Evolutionary conservation across 257 asterid species (phyloP), one percentile per base, ranked within the genome.

Genomic region (Gardenia jasminoides): DNA sequence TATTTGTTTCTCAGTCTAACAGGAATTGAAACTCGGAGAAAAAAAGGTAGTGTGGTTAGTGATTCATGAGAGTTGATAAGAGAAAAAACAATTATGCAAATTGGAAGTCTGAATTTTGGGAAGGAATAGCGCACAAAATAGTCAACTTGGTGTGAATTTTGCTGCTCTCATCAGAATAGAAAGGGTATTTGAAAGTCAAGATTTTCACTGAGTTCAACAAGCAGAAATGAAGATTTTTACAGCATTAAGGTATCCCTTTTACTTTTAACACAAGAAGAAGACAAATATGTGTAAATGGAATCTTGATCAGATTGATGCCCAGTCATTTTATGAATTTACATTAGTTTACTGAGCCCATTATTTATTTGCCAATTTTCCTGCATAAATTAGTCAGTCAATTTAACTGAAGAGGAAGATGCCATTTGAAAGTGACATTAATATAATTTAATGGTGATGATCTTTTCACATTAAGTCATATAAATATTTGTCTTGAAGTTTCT

Each of bases 361-460:
- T 19, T 52, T 61, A 50, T 65, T 86, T 81, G 74, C 72, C 77
- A 73, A 82, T 79, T 54, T 58, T 76, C 61, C 72, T 72, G 76
- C 67, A 41, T 13, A 78, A 24, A 67, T 33, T 72, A 68, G 82
- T 79, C 82, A 72, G 66, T 47, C 70, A 31, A 76, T 44, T 50
- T 78, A 56, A 43, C 19, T 61, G 73, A 64, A 75, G 76, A 79
- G 79, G 78, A 58, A 31, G 44, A 43, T 44, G 77, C 76, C 58
- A 74, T 48, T 30, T 84, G 89, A 87, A 62, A 79, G 87, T 69
- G 93, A 89, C 82, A 71, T 72, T 48, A 64, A 39, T 36, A 68
- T 81, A 13, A 58, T 59, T 36, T 22, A 39, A 58, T 36, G 16
- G 8, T 39, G n/a, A 11, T 59, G 46, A 75, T 59, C 59, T 58